Conservation (phyloP, 2,329 filamentous ascomycete genomes). For the Trichothecium roseum region DNA sequence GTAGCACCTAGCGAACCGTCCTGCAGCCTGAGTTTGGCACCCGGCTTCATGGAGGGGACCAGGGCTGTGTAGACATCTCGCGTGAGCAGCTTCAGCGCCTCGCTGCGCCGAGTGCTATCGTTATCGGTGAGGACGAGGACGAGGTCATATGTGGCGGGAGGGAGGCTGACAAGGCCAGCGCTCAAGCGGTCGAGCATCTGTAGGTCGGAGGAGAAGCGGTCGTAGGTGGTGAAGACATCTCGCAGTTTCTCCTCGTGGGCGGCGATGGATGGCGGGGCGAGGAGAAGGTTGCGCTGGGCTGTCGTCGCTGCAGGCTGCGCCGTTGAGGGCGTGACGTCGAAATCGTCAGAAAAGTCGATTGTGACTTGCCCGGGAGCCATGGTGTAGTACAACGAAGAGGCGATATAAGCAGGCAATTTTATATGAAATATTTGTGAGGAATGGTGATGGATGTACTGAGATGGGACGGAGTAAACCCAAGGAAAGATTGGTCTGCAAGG, state of each 20-base stretch:
- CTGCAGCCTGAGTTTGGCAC: constrained; percentile 59
- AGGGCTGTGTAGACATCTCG: constrained; percentile 59
- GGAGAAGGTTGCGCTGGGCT: constrained; percentile 58
- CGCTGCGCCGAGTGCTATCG: constrained; percentile 50
- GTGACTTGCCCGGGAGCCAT: constrained; percentile 44
- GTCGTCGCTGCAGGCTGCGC: constrained; percentile 16
- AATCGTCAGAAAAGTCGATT: constrained; percentile 46
- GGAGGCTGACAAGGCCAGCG: constrained; percentile 68
- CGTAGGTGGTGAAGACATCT: constrained; percentile 58
- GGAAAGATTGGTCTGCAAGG: too few relatives aligned
- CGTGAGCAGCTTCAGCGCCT: constrained; percentile 54
- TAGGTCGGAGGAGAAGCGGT: constrained; percentile 71
- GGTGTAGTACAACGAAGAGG: too few relatives aligned
- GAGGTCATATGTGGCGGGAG: constrained; percentile 67
- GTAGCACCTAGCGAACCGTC: constrained; percentile 44
- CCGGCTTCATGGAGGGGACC: constrained; percentile 59
- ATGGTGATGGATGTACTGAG: too few relatives aligned
- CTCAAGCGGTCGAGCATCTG: constrained; percentile 96
- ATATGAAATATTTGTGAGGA: too few relatives aligned
- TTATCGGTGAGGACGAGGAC: constrained; percentile 76
- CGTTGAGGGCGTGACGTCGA: constrained; percentile 26
- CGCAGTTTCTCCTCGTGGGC: constrained; percentile 72
- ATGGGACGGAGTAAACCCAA: too few relatives aligned
- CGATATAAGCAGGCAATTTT: too few relatives aligned
- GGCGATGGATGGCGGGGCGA: constrained; percentile 84